Base-by-base conservation (phyloP, 768 basidiomycete species). In the Myochromella boudieri region DNA sequence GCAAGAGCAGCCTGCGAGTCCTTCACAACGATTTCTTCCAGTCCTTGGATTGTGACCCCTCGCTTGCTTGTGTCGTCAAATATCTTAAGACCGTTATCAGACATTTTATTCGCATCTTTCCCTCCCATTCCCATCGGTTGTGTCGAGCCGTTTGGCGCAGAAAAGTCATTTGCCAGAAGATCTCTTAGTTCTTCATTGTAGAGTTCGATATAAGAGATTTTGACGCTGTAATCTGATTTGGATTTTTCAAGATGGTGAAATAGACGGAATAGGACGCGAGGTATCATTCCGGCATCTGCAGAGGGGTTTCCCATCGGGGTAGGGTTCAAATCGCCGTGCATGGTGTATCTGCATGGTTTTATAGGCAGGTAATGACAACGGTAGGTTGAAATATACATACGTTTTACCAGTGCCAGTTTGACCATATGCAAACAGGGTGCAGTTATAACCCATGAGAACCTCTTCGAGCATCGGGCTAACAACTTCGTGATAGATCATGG, bases 371-470 rank as follows among this genome's bases (percentile, higher is more conserved):
- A 31, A 40, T 39, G 14, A 36, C 32, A 1, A 42, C 37, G 14
- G 37, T 17, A 47, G 21, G 37, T 24, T 41, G 39, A n/a, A 34
- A 26, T 27, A 12, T 3, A 72, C 91, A 57, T 63, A 97, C 92
- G 97, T 98, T 72, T 99, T 99, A 17, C 97, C 97, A 0, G 97
- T 97, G 1, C 97, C 97, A 0, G 97, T 98, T 66, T 98, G 97
- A 1, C 97, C 97, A 62, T 99, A 99, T 3, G 95, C 95, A 67
- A 98, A 97, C 17, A 99, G 73, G 0, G 92, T 95, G 62, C 95
- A 98, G 61, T 98, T 98, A 72, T 97, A 99, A 4, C 97, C 97
- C 65, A 80, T 74, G 29, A 97, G 68, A n/a, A 97, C 95, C 63
- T 99, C 91, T 37, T 91, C 84, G 41, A 99, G 72, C 79, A 97